Base-by-base conservation (phyloP, 192 early-diverging fungal species). In the Diversispora eburnea region DNA sequence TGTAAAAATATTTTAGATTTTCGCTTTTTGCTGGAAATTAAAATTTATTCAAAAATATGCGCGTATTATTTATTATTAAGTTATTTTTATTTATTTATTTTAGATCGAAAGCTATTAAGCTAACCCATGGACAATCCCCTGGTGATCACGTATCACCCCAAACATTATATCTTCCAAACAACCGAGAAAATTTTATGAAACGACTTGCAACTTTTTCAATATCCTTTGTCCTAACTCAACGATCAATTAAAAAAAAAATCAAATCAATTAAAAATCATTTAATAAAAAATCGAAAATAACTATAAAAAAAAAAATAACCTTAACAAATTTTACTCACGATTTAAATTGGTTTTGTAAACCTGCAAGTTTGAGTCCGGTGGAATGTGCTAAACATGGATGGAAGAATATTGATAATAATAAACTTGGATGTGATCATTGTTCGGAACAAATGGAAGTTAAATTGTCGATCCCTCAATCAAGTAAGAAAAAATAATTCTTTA, bases 331-430 rank as follows among this genome's bases (percentile, higher is more conserved):
- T 33, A 33, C 25, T 33, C 25, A 73, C 72, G 62, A 62, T 6
- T 54, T 51, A 49, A 73, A 45, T 10, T 73, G 72, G 72, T 52
- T 52, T 9, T 43, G 4, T 41, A 73, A 73, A 55, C 72, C 72
- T 4, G 39, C 63, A 42, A 39, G 45, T 12, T 64, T 73, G 41
- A 62, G 60, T 54, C 72, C 72, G 2, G 19, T 60, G 33, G 72
- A 73, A 65, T 62, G 59, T 41, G 47, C 72, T 49, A 25, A 41
- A 65, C 52, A 64, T 65, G 72, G 72, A 0, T 73, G 72, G 72
- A 49, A 3, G 13, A 73, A 73, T 52, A 41, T 45, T 45, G 46
- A 10, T 54, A 22, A 64, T 39, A 49, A 73, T 45, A 17, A 15
- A 19, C 72, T 73, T 33, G 19, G 64, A 45, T 73, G 72, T 22